Base-by-base conservation (phyloP, 1,284 basidiomycete genomes). In the Coriolopsis trogii region DNA sequence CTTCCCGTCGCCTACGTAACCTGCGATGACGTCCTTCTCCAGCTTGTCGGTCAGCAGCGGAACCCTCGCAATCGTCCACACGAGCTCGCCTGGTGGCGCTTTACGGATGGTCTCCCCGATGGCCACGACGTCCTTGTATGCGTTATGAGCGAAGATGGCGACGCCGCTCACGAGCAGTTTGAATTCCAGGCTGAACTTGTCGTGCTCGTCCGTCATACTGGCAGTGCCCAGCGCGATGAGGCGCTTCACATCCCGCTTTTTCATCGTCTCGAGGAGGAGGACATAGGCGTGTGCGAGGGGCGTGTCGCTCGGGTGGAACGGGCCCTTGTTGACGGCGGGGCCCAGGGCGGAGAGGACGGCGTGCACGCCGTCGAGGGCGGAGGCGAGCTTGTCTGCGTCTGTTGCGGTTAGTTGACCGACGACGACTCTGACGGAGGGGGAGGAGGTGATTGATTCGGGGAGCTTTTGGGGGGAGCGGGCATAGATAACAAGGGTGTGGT, bases 41-140 rank as follows among this genome's bases (percentile, higher is more conserved):
- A 74, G 63, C 8, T 72, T 69, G 53, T 80, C 74, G 30, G 73
- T 82, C 59, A 89, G 63, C 23, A 85, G 34, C 1, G 84, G 84
- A 1, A 89, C 85, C 26, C 87, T 72, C 20, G 75, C 80, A 36
- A 89, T 79, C 5, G 85, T 89, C 84, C 85, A 89, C 21, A 82
- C 77, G 13, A 87, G 59, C 23, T 77, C 73, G 0, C 68, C 70
- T 13, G 38, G 45, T 4, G 75, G 76, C 46, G 77, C 70, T 3
- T 66, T 68, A 13, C 79, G 73, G 36, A 89, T 74, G 6, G 71
- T 72, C 44, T 84, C 71, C 13, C 82, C 86, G 46, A 86, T 75
- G 4, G 70, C 73, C 10, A 80, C 76, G 26, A 81, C 62, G 55
- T 80, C 79, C 40, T 67, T 72, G 58, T 78, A 82, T 15, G 74